Conservation (phyloP, 805 yeast species). For the Ogataea pini region DNA sequence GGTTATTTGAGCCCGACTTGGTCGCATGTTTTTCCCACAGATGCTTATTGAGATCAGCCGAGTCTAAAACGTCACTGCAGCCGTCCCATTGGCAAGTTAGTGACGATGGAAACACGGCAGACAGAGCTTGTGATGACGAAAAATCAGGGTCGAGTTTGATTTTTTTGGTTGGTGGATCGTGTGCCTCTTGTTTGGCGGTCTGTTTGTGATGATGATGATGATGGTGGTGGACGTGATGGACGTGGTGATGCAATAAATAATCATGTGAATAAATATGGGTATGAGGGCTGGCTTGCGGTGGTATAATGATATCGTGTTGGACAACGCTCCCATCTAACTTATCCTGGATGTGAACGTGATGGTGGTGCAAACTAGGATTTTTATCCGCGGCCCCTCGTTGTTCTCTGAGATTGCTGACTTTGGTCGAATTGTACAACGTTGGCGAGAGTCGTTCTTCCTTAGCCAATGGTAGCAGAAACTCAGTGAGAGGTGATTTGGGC, state of each 20-base stretch:
- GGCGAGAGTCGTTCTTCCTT: conserved; percentile 8
- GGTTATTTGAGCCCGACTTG: conserved; percentile 14
- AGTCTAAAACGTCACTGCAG: conserved; percentile 45
- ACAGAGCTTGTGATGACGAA: background rate
- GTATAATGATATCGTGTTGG: conserved; percentile 33
- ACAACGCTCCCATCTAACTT: conserved; percentile 27
- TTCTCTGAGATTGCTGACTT: conserved; percentile 9
- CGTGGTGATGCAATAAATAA: conserved; percentile 20
- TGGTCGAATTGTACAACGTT: conserved; percentile 1
- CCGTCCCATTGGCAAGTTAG: conserved; percentile 66
- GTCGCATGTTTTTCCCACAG: conserved; percentile 49
- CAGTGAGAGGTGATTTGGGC: conserved; percentile 1
- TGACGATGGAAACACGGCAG: conserved; percentile 19
- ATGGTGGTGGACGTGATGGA: background rate
- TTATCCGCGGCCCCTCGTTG: background rate
- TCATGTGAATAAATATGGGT: conserved; percentile 17
- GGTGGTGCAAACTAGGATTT: conserved; percentile 23
- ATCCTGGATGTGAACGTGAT: conserved; percentile 34
- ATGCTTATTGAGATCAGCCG: conserved; percentile 50
- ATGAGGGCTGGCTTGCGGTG: conserved; percentile 15
- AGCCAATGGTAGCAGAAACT: conserved; percentile 1
- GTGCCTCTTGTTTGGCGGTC: background rate
- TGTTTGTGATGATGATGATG: background rate
- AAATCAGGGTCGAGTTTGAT: conserved; percentile 36
- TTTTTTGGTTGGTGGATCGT: conserved; percentile 1